Evolutionary conservation across 768 basidiomycete species (phyloP), one percentile per base, ranked within the genome.

Genomic region (Kwoniella dejecticola): DNA sequence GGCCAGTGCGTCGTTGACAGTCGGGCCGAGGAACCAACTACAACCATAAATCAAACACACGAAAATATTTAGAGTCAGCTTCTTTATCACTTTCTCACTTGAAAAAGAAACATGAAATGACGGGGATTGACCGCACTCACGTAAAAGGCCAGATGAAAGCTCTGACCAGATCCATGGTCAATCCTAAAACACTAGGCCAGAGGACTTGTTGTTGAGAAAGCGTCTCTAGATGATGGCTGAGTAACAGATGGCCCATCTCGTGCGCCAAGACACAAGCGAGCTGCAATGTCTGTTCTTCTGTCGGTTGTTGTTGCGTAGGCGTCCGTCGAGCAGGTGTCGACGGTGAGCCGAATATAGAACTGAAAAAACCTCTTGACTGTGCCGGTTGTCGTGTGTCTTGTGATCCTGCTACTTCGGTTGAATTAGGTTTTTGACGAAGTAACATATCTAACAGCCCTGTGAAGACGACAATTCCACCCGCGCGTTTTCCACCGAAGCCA

Each of bases 401-500:
- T 50, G 15, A 15, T 31, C 33, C 26, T 2, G 13, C 15, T 1
- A 3, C 10, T 45, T 60, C 40, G 49, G 15, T 31, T 66, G 15
- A n/a, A 21, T 21, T 26, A 3, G 47, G 4, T 30, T 76, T 65
- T 82, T 2, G 11, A 36, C 47, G 83, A 40, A 96, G 82, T 52
- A 97, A 87, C 56, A 91, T 87, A 73, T 97, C 90, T 49, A 98
- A 76, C 80, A 97, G 91, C 4, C 95, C 95, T 12, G 90, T 90
- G 78, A 91, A 97, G 8, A 99, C 86, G 56, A 98, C 94, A 60
- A 99, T 85, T 5, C 96, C 95, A 60, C 91, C 93, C 0, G 88
- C 90, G 36, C 90, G 89, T 70, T 92, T 86, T 12, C 91, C 91
- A 3, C 78, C 77, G 67, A 97, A 98, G 1, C 95, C 95, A 74